Evolutionary conservation across 2,329 filamentous ascomycete genomes (phyloP), one percentile per base, ranked within the genome.

Genomic region (Colletotrichum melonis): DNA sequence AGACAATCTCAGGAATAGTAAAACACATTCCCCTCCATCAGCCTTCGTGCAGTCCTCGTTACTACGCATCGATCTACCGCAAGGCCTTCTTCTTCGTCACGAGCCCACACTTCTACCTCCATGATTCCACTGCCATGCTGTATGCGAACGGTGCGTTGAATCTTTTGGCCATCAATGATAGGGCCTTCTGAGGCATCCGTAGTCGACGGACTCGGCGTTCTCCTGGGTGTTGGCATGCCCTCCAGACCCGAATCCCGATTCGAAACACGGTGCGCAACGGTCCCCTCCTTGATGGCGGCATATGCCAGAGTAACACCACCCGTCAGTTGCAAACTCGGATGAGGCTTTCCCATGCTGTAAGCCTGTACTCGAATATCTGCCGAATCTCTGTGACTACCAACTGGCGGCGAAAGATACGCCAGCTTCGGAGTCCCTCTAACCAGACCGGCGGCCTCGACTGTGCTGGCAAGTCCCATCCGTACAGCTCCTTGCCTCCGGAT

Each of bases 401-500:
- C 24, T 28, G 73, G 75, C 28, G 76, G 78, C 6, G 85, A 86
- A 2, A 92, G 83, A 2, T 92, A 79, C 6, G 88, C 88, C 19
- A 92, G 87, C 78, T 92, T 92, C 0, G 91, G 90, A 1, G 81
- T 83, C 0, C 82, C 81, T 35, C 80, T 76, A 1, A 77, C 76
- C 2, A 74, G 66, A 2, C 76, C 76, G 0, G 82, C 81, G 1
- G 82, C 81, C 14, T 82, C 80, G 0, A 83, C 80, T 5, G 79
- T 77, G 1, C 83, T 22, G 0, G 82, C 86, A 5, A 93, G 82
- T 0, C 90, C 89, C 89, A 92, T 92, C 9, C 82, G 83, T 0
- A 89, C 86, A 0, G 89, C 88, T 0, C 86, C 91, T 68, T 84
- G 82, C 42, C 81, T 83, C 2, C 91, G 84, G 59, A 92, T 89